Evolutionary conservation across 2,329 filamentous ascomycete species (phyloP), one percentile per base, ranked within the genome.

Genomic region (Pseudogymnoascus sp.): DNA sequence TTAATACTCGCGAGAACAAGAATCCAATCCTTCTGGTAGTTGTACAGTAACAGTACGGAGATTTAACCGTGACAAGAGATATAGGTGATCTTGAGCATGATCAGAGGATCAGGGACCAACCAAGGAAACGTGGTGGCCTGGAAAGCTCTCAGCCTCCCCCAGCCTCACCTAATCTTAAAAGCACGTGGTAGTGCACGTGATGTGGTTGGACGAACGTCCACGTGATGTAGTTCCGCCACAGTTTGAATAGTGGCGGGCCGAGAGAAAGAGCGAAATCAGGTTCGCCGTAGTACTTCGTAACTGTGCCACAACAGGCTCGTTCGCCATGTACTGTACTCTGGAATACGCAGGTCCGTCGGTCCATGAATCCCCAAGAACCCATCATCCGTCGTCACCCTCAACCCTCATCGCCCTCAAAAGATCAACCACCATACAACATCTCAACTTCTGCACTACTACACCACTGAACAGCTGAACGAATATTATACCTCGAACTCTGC

Each of bases 301-400:
- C 10, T 29, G 45, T 11, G 23, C 21, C 23, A 51, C 45, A 29
- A 51, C 21, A 51, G 45, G 14, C 45, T 51, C 14, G 23, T 29
- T 14, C 21, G 8, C 21, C 45, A 8, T 51, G 45, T 51, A 40
- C 39, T 26, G 23, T 16, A 40, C 16, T 16, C 7, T 40, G n/a
- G 37, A 16, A 51, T 54, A 29, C 45, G 23, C 45, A 54, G 45
- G 45, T 54, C 45, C 14, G 23, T 31, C 23, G 23, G 45, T 47
- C 39, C 39, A 54, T 54, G 45, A 54, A 54, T 54, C 45, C 45
- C 45, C 45, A 54, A 31, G 42, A 54, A 21, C 23, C 45, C 45
- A 54, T 54, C 45, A 54, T 54, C 45, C 45, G 45, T 51, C 45
- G 45, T 54, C 45, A 54, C 45, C 45, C 45, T 54, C 45, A 42